Percentiles rank a stretch among this genome's conserved stretches.
phyloP scores from a whole-genome alignment of 2,329 filamentous ascomycete genomes.

The Colletotrichum sublineola region DNA sequence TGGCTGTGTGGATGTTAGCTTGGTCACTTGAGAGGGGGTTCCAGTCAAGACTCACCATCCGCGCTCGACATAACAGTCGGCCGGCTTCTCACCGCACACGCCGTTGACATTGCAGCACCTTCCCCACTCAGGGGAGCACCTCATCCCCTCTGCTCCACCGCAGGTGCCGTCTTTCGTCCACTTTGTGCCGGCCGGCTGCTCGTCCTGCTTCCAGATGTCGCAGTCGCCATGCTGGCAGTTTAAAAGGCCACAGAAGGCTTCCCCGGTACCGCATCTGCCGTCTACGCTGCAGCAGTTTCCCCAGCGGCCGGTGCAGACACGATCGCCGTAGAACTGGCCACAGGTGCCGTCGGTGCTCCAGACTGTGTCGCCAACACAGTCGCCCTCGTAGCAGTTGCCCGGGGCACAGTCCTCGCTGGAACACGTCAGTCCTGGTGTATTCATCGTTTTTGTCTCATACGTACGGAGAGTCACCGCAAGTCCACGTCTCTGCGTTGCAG shows the following conservation, averaged over 20 bases:
- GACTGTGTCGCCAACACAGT: slow-evolving; percentile 47
- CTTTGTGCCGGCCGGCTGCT: background rate
- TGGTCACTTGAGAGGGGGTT: no score
- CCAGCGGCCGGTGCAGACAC: slow-evolving; percentile 50
- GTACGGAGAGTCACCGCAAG: background rate
- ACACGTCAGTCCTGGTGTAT: background rate
- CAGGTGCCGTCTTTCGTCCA: no score
- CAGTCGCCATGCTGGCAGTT: slow-evolving; percentile 46
- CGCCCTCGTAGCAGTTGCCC: slow-evolving; percentile 52
- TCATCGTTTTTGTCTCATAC: no score
- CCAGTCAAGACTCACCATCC: no score
- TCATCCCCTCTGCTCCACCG: no score
- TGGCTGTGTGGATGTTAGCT: no score
- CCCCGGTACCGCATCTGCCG: slow-evolving; percentile 19
- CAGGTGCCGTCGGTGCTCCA: slow-evolving; percentile 54
- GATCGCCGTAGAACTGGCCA: slow-evolving; percentile 48
- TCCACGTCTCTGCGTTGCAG: slow-evolving; percentile 14
- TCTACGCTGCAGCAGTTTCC: slow-evolving; percentile 45
- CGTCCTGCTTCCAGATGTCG: background rate
- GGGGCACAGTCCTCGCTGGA: slow-evolving; percentile 49
- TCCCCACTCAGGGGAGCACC: no score
- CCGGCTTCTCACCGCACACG: no score
- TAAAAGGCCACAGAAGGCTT: slow-evolving; percentile 39
- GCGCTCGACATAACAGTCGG: no score
- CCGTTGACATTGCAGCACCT: no score